Evolutionary conservation across 2,329 filamentous ascomycete species (phyloP), one percentile per base, ranked within the genome.

Genomic region (Pyrenophora seminiperda): DNA sequence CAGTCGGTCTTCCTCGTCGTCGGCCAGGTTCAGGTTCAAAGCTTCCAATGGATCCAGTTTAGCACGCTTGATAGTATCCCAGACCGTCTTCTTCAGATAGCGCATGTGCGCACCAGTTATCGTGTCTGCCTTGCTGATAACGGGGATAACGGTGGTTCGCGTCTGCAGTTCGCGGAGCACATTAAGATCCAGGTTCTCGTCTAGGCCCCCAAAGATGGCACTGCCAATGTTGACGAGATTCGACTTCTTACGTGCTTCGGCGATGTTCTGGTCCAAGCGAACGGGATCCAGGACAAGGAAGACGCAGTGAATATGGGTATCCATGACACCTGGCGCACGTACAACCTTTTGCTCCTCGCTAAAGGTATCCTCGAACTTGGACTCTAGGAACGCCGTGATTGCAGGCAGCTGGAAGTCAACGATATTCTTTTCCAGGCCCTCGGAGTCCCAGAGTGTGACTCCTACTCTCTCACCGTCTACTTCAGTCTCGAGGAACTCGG

Each of bases 281-380:
- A 85, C 80, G 1, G 94, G 94, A 71, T 99, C 94, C 46, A 99
- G 84, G 47, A 99, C 79, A 47, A 97, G 81, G 75, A 99, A 96
- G 46, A 91, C 91, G 61, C 91, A 95, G 72, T 99, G 94, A 59
- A 99, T 96, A 73, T 99, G 94, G 41, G 93, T 97, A 77, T 99
- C 94, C 71, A 91, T 90, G 58, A 90, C 89, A 47, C 92, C 93
- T 19, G 94, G 93, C 44, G 92, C 91, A 65, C 94, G 89, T 55
- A 97, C 82, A 38, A 99, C 92, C 79, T 97, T 97, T 83, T 96
- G 96, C 78, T 99, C 94, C 76, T 99, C 94, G 40, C 85, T 85
- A 71, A 99, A 96, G 0, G 94, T 97, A 68, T 99, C 94, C 73
- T 99, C 93, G 63, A 99, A 99, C 74, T 97, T 97, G 79, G 89